Evolutionary conservation across 2,329 filamentous ascomycete genomes (phyloP).

Genomic region (Stenocarpella maydis): DNA sequence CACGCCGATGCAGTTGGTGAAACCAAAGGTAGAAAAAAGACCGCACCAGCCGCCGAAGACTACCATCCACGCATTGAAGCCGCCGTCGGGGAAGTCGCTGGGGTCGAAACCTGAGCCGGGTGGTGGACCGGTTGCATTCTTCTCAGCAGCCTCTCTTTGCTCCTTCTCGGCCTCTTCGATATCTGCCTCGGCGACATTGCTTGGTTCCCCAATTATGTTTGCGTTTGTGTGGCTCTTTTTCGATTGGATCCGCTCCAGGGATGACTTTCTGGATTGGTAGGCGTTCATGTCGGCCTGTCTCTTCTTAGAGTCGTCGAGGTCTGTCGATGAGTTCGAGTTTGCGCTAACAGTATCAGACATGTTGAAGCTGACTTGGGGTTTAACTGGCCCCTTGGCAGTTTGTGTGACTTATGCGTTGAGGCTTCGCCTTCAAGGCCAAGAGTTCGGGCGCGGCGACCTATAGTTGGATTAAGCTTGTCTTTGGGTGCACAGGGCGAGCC

Average conservation of each 20-base stretch:
- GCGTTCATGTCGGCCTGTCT: conserved; percentile 21
- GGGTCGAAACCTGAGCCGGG: conserved; percentile 46
- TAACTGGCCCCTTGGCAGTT: not conserved
- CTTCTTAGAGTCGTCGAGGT: conserved; percentile 18
- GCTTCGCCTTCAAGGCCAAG: not conserved
- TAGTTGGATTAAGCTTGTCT: not conserved
- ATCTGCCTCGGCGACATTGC: conserved; percentile 43
- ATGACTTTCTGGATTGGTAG: conserved; percentile 29
- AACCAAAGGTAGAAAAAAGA: conserved; percentile 50
- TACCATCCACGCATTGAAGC: conserved; percentile 57
- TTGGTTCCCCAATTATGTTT: conserved; percentile 45
- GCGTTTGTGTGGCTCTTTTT: conserved; percentile 46
- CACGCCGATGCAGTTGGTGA: conserved; percentile 56
- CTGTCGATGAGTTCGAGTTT: conserved; percentile 31
- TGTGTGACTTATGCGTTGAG: conserved; percentile 1
- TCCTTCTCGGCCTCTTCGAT: conserved; percentile 44
- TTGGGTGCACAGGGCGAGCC: not conserved
- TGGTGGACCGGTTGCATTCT: conserved; percentile 31
- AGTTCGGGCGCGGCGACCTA: not conserved
- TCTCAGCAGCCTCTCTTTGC: conserved; percentile 30
- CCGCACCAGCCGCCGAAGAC: conserved; percentile 50
- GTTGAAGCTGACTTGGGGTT: not conserved
- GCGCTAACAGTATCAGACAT: conserved; percentile 23
- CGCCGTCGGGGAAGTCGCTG: conserved; percentile 61
- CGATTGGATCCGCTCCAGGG: conserved; percentile 43